A percentile compares a stretch with the other conserved stretches of the same genome.
Conservation (phyloP, 106 monocot genomes). For the Allium sativum region DNA sequence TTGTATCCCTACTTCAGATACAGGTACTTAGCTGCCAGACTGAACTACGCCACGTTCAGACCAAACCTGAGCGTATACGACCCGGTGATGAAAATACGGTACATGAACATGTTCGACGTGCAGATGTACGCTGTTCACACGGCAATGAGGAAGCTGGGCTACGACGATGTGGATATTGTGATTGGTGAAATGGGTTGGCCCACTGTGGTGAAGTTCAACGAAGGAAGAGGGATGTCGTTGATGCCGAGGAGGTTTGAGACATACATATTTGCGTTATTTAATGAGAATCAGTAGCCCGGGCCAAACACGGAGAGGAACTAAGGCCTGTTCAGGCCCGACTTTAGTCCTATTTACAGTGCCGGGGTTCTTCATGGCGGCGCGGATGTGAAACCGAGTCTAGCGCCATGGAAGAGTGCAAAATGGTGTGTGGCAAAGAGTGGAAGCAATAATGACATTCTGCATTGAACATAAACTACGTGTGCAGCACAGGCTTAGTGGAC, state of each 20-base stretch:
- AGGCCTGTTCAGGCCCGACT: conserved; percentile 55
- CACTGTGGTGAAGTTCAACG: conserved; percentile 36
- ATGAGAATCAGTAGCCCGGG: conserved; percentile 80
- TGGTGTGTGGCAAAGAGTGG: conserved; percentile 59
- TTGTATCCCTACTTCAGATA: conserved; percentile 95
- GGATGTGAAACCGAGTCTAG: conserved; percentile 1
- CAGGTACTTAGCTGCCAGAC: conserved; percentile 12
- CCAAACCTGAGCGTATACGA: conserved; percentile 62
- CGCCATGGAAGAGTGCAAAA: conserved; percentile 13
- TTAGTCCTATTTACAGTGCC: conserved; percentile 67
- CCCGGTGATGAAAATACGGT: conserved; percentile 38
- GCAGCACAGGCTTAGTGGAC: conserved; percentile 39
- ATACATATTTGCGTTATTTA: conserved; percentile 69
- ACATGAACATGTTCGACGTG: conserved; percentile 77
- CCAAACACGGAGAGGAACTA: conserved; percentile 64
- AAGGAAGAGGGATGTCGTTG: conserved; percentile 64
- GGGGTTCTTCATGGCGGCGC: conserved; percentile 29
- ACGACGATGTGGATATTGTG: conserved; percentile 69
- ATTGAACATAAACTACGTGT: conserved; percentile 72
- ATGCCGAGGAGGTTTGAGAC: conserved; percentile 78
- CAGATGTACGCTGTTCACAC: conserved; percentile 74
- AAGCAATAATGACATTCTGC: conserved; percentile 22
- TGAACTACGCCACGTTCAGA: conserved; percentile 66
- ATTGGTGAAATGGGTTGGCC: conserved; percentile 96
- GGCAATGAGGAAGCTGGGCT: conserved; percentile 55